These are phyloP conservation scores for Cladosporium oxysporum DNA, from an alignment of 2,329 filamentous ascomycete species.

Conservation along the genomic window DNA sequence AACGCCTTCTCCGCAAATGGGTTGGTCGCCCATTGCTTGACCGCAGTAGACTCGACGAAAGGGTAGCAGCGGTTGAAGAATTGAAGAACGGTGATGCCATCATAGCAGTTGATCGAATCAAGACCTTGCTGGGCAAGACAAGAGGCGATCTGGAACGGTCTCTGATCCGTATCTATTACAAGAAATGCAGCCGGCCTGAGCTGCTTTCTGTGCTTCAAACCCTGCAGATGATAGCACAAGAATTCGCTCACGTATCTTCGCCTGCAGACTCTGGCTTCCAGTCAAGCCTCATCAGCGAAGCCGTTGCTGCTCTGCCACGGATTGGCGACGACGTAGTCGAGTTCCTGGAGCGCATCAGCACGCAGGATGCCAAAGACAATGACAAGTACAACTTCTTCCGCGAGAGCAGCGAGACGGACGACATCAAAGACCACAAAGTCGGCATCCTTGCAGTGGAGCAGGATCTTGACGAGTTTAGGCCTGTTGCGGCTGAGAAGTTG, in stretches of 20 bases:
- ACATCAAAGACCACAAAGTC: constrained; percentile 86
- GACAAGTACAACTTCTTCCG: constrained; percentile 96
- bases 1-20: constrained; percentile 88
- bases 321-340: constrained; percentile 72
- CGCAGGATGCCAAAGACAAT: constrained; percentile 76
- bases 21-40: constrained; percentile 87
- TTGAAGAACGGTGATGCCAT: constrained; percentile 69
- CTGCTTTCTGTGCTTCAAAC: constrained; percentile 82
- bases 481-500: constrained; percentile 69
- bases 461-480: constrained; percentile 76
- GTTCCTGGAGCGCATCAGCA: constrained; percentile 83
- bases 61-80: constrained; percentile 84
- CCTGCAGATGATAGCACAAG: constrained; percentile 75
- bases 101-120: constrained; percentile 70
- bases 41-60: constrained; percentile 70
- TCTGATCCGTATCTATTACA: constrained; percentile 94
- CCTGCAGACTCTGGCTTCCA: constrained; percentile 70
- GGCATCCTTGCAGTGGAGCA: constrained; percentile 91
- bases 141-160: constrained; percentile 88
- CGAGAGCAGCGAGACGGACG: constrained; percentile 82
- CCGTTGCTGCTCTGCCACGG: constrained; percentile 72
- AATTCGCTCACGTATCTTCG: constrained; percentile 69
- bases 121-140: constrained; percentile 67
- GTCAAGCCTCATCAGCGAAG: constrained; percentile 68
- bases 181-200: constrained; percentile 88